phyloP scores from a whole-genome alignment of 2,329 filamentous ascomycete genomes.

The Lachnum nothofagi region DNA sequence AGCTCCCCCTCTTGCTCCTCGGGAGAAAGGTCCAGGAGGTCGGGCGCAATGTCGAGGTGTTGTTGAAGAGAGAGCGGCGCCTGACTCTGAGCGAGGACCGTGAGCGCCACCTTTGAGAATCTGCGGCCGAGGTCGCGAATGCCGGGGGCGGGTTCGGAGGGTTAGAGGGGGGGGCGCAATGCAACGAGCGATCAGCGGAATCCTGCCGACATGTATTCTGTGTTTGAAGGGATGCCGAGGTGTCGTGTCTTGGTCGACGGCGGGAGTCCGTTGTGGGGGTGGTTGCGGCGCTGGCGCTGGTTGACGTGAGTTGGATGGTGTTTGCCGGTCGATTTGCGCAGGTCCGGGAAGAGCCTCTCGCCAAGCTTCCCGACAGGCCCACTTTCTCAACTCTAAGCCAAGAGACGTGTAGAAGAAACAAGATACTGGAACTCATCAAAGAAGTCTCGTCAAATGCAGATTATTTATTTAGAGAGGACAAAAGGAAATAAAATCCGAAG shows the following conservation, averaged over 20 bases:
- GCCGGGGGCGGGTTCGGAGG: constrained; percentile 4
- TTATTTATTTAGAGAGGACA: too few species aligned
- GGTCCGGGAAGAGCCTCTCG: constrained; percentile 1
- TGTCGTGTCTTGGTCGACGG: constrained; percentile 1
- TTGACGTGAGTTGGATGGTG: constrained; percentile 3
- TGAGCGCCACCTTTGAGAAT: constrained; percentile 27
- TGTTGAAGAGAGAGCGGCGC: constrained; percentile 53
- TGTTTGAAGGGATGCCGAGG: neutral
- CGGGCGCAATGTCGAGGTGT: constrained; percentile 52
- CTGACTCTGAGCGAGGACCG: constrained; percentile 22
- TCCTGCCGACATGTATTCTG: constrained; percentile 10
- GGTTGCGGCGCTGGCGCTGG: constrained; percentile 3
- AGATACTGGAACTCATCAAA: neutral
- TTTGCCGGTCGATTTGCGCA: neutral
- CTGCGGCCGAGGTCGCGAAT: constrained; percentile 21
- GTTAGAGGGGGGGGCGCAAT: constrained; percentile 7
- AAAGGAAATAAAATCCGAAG: too few species aligned
- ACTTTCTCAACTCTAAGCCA: neutral
- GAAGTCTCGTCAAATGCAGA: too few species aligned
- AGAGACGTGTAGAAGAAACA: neutral
- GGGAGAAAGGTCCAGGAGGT: constrained; percentile 47
- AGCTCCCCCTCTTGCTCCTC: constrained; percentile 49
- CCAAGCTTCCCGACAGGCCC: too few species aligned
- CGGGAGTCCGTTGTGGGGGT: neutral
- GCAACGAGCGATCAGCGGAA: constrained; percentile 2